Evolutionary conservation across 2,329 filamentous ascomycete species (phyloP).

Genomic region (Dichotomopilus funicola): DNA sequence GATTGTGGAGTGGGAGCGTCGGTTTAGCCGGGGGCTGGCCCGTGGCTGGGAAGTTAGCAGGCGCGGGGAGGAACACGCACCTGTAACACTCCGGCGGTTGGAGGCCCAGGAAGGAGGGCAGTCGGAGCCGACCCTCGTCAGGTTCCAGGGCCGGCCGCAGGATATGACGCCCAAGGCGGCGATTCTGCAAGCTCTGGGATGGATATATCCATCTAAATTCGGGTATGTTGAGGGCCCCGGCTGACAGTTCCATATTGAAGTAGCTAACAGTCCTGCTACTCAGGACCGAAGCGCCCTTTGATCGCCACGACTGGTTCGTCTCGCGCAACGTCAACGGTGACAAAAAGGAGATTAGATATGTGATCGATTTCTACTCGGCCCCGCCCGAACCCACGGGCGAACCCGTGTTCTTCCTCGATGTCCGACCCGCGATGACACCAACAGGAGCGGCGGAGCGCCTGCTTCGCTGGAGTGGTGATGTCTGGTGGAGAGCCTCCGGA

Average conservation of each 20-base stretch:
- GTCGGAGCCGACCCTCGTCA: slow-evolving; percentile 63
- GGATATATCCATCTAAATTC: slow-evolving; percentile 73
- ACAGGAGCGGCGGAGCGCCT: slow-evolving; percentile 73
- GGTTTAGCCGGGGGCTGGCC: slow-evolving; percentile 68
- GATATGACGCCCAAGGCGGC: slow-evolving; percentile 89
- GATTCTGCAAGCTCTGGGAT: slow-evolving; percentile 72
- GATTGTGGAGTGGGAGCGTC: slow-evolving; percentile 87
- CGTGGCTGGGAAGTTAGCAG: slow-evolving; percentile 69
- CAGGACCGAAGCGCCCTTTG: slow-evolving; percentile 80
- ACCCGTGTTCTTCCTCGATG: slow-evolving; percentile 92
- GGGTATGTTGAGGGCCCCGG: slow-evolving; percentile 46
- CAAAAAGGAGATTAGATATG: slow-evolving; percentile 75
- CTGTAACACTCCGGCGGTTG: slow-evolving; percentile 29
- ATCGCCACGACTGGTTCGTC: slow-evolving; percentile 96
- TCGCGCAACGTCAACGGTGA: slow-evolving; percentile 62
- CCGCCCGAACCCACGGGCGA: slow-evolving; percentile 77
- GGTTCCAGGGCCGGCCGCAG: slow-evolving; percentile 83
- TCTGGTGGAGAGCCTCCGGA: slow-evolving; percentile 87
- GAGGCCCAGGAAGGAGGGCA: slow-evolving; percentile 44
- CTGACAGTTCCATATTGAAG: too few species aligned
- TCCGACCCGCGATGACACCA: slow-evolving; percentile 80
- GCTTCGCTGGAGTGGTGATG: slow-evolving; percentile 83
- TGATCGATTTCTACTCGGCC: slow-evolving; percentile 94
- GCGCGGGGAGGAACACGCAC: slow-evolving; percentile 61
- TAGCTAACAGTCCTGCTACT: not conserved